Base-by-base conservation (phyloP, 2,329 filamentous ascomycete genomes). In the Aspergillus sp. region DNA sequence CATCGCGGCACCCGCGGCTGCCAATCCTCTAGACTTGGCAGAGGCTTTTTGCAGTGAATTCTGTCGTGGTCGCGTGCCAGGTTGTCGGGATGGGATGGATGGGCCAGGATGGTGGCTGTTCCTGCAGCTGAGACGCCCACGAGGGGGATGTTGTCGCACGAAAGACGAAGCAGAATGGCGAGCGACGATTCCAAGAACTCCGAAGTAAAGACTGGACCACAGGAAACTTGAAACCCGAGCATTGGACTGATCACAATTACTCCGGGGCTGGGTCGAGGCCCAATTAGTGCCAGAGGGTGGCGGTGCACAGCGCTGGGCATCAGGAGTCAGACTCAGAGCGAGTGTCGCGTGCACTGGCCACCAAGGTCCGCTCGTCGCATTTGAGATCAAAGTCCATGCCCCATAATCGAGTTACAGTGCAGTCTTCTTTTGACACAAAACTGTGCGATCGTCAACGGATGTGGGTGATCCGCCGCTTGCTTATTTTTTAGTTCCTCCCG, bases 1-100 rank as follows among this genome's bases (percentile, higher is more conserved):
- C 34, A 28, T 31, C 25, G 53, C 53, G 53, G 43, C 19, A 55
- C 17, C 43, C 43, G 53, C 53, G 53, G 41, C 17, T 19, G 45
- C n/a, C n/a, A 47, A 41, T 41, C 34, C 34, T 41, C 34, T 11
- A 41, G 34, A 41, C 34, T 41, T 41, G 34, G 34, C 34, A 15
- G 34, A 41, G 34, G 34, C 34, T 41, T 41, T 41, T 15, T 5
- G 34, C 11, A 11, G 15, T 41, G 11, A 41, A 41, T 41, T 15
- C 11, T 5, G 11, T 5, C 11, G 15, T 5, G 34, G 34, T 53
- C 34, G 34, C 34, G 34, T 41, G 34, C 34, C 34, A 41, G 34
- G 34, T 41, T 13, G 15, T 41, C 15, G 11, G 11, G 34, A 15
- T 15, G 34, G 19, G 19, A 19, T 19, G 19, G 19, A 19, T 19